Conservation (phyloP, 345 rosid species). For the Murraya koenigii region DNA sequence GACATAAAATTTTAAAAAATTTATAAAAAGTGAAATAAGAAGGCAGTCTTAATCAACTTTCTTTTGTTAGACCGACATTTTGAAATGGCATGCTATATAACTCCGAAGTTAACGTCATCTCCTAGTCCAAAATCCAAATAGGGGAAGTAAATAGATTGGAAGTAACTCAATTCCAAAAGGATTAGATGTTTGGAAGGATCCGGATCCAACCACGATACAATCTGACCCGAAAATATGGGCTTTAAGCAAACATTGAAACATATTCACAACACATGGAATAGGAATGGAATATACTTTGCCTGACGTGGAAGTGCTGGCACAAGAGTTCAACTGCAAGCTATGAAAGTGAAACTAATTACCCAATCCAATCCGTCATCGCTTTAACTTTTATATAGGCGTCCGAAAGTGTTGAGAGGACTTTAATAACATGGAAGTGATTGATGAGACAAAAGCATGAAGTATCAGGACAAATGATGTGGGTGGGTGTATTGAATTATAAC, state of each 20-base stretch:
- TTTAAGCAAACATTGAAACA: not conserved
- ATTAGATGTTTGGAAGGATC: no score
- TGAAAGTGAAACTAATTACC: not conserved
- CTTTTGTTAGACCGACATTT: no score
- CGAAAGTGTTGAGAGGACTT: not conserved
- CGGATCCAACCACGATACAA: not conserved
- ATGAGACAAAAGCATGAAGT: not conserved
- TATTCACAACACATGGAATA: no score
- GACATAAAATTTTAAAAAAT: no score
- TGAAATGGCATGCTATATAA: no score
- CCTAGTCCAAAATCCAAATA: no score
- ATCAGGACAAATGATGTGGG: not conserved
- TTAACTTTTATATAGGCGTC: not conserved
- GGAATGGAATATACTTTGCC: no score
- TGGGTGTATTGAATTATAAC: not conserved
- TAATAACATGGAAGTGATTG: not conserved
- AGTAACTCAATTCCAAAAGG: no score
- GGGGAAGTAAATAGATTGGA: no score
- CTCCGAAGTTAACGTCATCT: no score
- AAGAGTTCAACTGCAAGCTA: not conserved
- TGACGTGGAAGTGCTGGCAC: not conserved
- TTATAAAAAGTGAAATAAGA: rapidly evolving
- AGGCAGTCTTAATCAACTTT: no score
- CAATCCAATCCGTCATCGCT: not conserved
- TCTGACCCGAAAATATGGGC: not conserved